Evolutionary conservation across 768 basidiomycete species (phyloP), one percentile per base, ranked within the genome.

Genomic region (Amanita rubescens): DNA sequence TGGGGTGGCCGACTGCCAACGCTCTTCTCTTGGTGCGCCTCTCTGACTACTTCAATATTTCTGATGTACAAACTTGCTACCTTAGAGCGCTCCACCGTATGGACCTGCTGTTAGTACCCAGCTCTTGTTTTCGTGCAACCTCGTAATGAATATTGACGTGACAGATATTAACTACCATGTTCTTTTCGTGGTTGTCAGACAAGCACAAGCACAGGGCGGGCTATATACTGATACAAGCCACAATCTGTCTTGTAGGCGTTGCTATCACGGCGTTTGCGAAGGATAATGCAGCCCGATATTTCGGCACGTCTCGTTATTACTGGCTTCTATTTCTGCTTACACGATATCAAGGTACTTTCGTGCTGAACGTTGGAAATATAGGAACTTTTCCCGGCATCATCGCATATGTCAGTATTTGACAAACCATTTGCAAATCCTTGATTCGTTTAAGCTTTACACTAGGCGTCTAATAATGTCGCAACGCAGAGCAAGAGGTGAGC

Each of bases 111-210:
- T 74, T 63, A 38, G 39, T 52, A 24, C 38, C 45, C 43, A 41
- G n/a, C 34, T 7, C 33, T 17, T 46, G 12, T 17, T 19, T 51
- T 30, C 25, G 49, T 49, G 7, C 15, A 12, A 47, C 32, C 46
- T 56, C 14, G 12, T 32, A 15, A 12, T 33, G 17, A 52, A 15
- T 6, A 14, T 52, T 38, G n/a, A 14, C 27, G 8, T 5, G 3
- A 38, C 12, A 72, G 72, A 69, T 73, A 43, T 57, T 68, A 24
- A 69, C 67, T 11, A 70, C 73, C 9, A 63, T 77, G 55, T 61
- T 75, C 54, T 71, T 76, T 53, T 71, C 76, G n/a, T 76, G 71
- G 65, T 60, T 75, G 14, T 73, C 76, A 3, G 75, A 78, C 57
- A 73, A 66, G 58, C 67, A 66, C 32, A 72, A 65, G 54, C 71